A percentile compares a stretch with the other conserved stretches of the same genome.
These are phyloP conservation scores for Brassica nigra DNA, from an alignment of 345 rosid genomes.

Conservation along the genomic window DNA sequence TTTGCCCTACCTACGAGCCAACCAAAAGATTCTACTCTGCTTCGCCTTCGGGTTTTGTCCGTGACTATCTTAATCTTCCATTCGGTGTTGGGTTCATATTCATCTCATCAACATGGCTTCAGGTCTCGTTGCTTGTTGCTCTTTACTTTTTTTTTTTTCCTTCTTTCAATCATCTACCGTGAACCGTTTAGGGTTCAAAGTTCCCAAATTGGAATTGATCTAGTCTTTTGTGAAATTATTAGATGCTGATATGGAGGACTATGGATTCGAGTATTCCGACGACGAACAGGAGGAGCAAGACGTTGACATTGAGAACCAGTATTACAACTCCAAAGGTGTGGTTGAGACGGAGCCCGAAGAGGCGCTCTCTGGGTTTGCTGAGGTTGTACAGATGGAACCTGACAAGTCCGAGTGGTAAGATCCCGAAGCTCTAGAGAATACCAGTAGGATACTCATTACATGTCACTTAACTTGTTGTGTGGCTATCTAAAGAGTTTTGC, in stretches of 20 bases:
- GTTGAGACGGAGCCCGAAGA: constrained; percentile 92
- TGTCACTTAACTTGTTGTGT: background rate
- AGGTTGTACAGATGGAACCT: constrained; percentile 94
- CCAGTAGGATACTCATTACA: background rate
- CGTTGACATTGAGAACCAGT: constrained; percentile 96
- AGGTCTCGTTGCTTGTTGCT: constrained; percentile 21
- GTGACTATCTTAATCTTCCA: constrained; percentile 5
- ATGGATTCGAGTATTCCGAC: constrained; percentile 96
- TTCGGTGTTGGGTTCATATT: background rate
- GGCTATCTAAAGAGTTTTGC: background rate
- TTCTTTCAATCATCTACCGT: background rate
- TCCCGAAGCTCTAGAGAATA: background rate
- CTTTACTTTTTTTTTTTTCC: background rate
- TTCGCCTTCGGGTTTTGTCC: background rate
- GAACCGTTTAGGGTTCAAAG: constrained; percentile 7
- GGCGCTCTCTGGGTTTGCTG: constrained; percentile 94
- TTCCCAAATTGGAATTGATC: background rate
- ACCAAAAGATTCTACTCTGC: background rate
- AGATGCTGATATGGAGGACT: constrained; percentile 99
- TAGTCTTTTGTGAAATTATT: background rate
- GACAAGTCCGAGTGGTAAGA: constrained; percentile 97
- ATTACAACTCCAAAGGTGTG: constrained; percentile 95
- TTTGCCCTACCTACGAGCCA: background rate
- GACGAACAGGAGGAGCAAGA: constrained; percentile 99
- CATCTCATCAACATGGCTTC: constrained; percentile 30